Base-by-base conservation (phyloP, 768 basidiomycete species). In the Termitomyces sp. region DNA sequence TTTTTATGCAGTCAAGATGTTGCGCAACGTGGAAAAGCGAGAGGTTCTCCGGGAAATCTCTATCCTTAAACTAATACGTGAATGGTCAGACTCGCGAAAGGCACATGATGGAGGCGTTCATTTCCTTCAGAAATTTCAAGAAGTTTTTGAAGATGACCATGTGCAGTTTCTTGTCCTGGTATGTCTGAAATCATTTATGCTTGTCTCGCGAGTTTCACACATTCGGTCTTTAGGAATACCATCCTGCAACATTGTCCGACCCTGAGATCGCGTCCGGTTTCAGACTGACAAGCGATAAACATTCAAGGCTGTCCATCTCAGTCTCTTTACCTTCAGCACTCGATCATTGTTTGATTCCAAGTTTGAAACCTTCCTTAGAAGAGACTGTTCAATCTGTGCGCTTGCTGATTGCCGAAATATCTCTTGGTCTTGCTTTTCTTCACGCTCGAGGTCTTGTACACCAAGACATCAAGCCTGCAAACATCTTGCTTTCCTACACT, bases 391-490 rank as follows among this genome's bases (percentile, higher is more conserved):
- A 46, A n/a, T 61, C 66, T 35, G 52, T 74, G 27, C 69, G 66
- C 31, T 57, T 73, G 17, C 58, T 75, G 12, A 62, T 68, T 17
- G 70, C 69, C 2, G 73, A 73, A 57, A 60, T 75, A 21, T 63
- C 69, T 6, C 61, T 77, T 9, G 75, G 71, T 17, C 50, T 77
- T 11, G 56, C 68, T 27, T 73, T 69, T 52, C 64, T 88, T 1
- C 86, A 87, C 64, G 73, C 77, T 54, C 76, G 78, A 60, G 85
- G 86, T 25, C 82, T 87, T 65, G 82, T 87, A 38, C 86, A 88
- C 62, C 82, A 84, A 40, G 85, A 87, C 63, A 81, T 89, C 70
- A 87, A 86, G 62, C 86, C 86, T 2, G 75, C 78, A 53, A 89
- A 87, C 66, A 73, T 89, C 25, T 75, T 87, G 54, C 73, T 83